phyloP scores from a whole-genome alignment of 2,329 filamentous ascomycete genomes.

The Penicillium expansum region DNA sequence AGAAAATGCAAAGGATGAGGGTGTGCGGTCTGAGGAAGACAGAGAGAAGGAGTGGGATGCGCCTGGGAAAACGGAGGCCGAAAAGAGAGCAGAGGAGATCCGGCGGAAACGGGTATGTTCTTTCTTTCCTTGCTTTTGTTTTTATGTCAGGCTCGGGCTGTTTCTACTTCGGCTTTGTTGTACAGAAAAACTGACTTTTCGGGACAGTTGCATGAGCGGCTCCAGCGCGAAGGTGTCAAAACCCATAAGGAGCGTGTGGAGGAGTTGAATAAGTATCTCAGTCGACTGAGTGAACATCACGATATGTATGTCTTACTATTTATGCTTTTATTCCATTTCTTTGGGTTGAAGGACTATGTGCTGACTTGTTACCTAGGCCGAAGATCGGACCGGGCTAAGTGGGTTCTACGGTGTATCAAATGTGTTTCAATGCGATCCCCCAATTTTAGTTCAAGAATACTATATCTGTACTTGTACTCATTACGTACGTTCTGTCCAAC shows the following conservation, averaged over 20 bases:
- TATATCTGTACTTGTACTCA: background rate
- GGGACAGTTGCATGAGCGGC: conserved; percentile 70
- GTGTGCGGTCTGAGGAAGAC: conserved; percentile 8
- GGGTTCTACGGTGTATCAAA: background rate
- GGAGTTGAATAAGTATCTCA: conserved; percentile 90
- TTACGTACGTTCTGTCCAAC: background rate
- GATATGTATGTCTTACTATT: conserved; percentile 67
- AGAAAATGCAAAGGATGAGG: conserved; percentile 20
- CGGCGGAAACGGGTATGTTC: conserved; percentile 71
- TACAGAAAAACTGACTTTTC: conserved; percentile 4
- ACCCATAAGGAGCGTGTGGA: conserved; percentile 97
- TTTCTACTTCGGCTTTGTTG: conserved; percentile 5
- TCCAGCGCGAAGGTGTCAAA: conserved; percentile 83
- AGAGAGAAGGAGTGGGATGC: conserved; percentile 22
- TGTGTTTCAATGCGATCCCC: background rate
- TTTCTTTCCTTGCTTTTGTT: background rate
- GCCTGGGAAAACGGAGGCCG: conserved; percentile 73
- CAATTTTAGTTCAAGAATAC: background rate
- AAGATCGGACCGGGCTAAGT: conserved; percentile 43
- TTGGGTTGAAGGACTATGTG: background rate
- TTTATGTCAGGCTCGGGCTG: background rate
- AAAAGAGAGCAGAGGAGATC: conserved; percentile 75
- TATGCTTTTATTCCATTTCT: background rate
- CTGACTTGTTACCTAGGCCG: conserved; percentile 31
- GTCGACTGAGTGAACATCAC: conserved; percentile 90